Evolutionary conservation across 1,284 basidiomycete species (phyloP), one percentile per base, ranked within the genome.

Genomic region (Somion occarium): DNA sequence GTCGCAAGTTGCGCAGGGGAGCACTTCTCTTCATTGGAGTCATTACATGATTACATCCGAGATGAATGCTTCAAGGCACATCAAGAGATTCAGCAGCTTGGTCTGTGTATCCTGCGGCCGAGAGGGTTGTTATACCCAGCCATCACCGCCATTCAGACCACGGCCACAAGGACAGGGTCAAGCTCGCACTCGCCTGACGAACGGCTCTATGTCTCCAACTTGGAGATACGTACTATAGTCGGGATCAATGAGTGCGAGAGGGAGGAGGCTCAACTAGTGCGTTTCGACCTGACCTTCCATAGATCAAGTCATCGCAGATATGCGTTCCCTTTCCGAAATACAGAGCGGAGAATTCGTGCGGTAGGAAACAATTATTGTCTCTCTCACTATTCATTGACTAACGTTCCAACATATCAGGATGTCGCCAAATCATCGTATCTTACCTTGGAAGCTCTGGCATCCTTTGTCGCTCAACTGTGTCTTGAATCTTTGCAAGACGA

Each of bases 231-330:
- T 19, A 74, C 79, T 24, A 77, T 93, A 50, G 73, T 93, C 44
- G 91, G 91, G 0, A 73, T 93, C 44, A 84, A 91, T 59, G 71
- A 78, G 2, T 83, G 82, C 64, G 91, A 93, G 66, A 71, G 89
- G 15, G 64, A 75, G 45, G 80, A 86, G 61, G 76, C 77, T 60
- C 91, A 94, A 63, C 64, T 78, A 26, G 79, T 93, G n/a, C 70
- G 76, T 18, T 68, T 88, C 47, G 82, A 88, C 57, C 56, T 91
- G 9, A 55, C 52, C 2, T 39, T 69, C n/a, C 59, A 58, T 37
- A 57, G 61, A 48, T 51, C 48, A 48, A 53, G 25, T 38, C 56
- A 52, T 51, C 60, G 41, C 30, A 41, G 46, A 1, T 55, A 34
- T 30, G 62, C 53, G 46, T 72, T 72, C 52, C 66, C 68, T 20